Evolutionary conservation across 1,284 basidiomycete genomes (phyloP), one percentile per base, ranked within the genome.

Genomic region (Cryptococcus depauperatus): DNA sequence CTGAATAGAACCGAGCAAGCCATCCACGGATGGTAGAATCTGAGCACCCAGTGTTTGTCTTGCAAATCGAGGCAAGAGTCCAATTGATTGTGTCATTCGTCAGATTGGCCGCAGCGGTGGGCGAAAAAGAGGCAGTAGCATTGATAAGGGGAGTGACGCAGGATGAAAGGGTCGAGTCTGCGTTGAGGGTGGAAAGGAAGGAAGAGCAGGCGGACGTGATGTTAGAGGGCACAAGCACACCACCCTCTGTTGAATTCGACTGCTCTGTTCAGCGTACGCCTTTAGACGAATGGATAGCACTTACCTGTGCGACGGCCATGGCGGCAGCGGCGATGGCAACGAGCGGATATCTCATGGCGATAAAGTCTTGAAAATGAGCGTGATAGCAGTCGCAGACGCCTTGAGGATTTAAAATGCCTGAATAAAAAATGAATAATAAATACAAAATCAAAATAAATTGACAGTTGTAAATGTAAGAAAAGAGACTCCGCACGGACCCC

Each of bases 101-200:
- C 3, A 83, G 77, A 26, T 74, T 72, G 55, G 80, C 82, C 14
- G 68, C 60, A 45, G 70, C 58, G 41, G 70, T 64, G 4, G 84
- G 79, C 22, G 75, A 73, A 62, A 82, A 88, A 28, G 71, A 63
- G 19, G 76, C 53, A 33, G 85, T 80, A 6, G 83, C 81, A 33
- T 72, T 68, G 53, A 79, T 74, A 56, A 92, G 69, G n/a, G 84
- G 73, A 2, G 66, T 60, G 7, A 84, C 77, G 75, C 88, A 93
- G 13, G 73, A 53, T 0, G 74, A 56, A 42, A 93, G 70, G 35
- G 54, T 62, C 1, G 74, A 30, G 70, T 91, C 77, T 34, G 58
- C 64, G 74, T 92, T 79, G 46, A 95, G 75, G 25, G 61, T 51
- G 5, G 55, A 69, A 56, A 90, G 76, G 75, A 80, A 91, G 10